These are phyloP conservation scores for Effrenium voratum DNA, from an alignment of 73 alveolate genomes.

Conservation along the genomic window DNA sequence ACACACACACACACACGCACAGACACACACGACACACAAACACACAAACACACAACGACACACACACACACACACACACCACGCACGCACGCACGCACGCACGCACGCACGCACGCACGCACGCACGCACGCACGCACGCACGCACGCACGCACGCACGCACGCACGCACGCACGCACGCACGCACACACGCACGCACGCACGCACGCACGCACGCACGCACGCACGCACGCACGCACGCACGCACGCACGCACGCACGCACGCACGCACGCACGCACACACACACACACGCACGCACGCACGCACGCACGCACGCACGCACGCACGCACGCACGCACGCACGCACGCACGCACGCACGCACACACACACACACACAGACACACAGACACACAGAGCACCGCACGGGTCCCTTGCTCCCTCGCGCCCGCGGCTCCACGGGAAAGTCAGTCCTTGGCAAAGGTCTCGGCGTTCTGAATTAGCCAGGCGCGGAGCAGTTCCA, in stretches of 20 bases:
- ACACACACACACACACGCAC: background rate
- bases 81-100: background rate
- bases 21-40: background rate
- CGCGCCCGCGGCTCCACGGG: no score
- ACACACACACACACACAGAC: background rate
- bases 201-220: background rate
- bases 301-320: background rate
- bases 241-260: background rate
- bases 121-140: background rate
- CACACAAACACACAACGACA: no score
- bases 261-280: background rate
- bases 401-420: no score
- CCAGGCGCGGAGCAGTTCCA: conserved; percentile 75
- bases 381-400: background rate
- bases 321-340: background rate
- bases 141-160: background rate
- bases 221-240: background rate
- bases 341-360: background rate
- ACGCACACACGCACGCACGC: background rate
- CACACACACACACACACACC: background rate
- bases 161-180: background rate
- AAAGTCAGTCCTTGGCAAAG: conserved; percentile 23
- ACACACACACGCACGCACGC: background rate
- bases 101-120: background rate
- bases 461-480: conserved; percentile 54